phyloP scores from a whole-genome alignment of 352 stramenopile species.

The Pythium guiyangense region DNA sequence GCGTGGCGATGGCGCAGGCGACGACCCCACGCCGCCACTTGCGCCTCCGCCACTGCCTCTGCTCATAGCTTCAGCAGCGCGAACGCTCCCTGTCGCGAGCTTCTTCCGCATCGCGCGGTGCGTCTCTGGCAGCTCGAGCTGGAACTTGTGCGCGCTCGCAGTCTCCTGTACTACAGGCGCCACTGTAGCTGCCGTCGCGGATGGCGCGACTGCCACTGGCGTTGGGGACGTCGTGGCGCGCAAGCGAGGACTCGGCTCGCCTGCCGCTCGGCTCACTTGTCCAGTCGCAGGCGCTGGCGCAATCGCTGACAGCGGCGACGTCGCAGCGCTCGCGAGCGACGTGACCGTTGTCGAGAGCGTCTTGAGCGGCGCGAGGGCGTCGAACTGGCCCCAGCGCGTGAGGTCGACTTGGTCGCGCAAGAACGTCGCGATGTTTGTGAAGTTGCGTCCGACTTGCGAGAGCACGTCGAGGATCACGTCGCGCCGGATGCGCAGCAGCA shows the following conservation, averaged over 20 bases:
- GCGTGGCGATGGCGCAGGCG: background rate
- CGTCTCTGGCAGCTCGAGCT: slow-evolving; percentile 38
- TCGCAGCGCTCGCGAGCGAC: slow-evolving; percentile 20
- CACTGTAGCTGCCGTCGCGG: background rate
- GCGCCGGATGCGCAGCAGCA: slow-evolving; percentile 66
- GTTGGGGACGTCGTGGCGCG: slow-evolving; percentile 4
- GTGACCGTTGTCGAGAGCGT: slow-evolving; percentile 27
- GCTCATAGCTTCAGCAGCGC: slow-evolving; percentile 1
- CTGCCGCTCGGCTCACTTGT: slow-evolving; percentile 9
- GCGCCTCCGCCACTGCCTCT: background rate
- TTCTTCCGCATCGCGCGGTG: slow-evolving; percentile 43
- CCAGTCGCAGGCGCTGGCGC: slow-evolving; percentile 8
- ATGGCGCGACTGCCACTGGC: background rate
- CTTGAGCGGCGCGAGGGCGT: slow-evolving; percentile 60
- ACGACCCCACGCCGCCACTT: background rate
- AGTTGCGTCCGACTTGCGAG: slow-evolving; percentile 81
- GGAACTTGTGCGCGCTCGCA: slow-evolving; percentile 23
- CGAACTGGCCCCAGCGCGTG: slow-evolving; percentile 60
- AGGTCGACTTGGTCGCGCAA: slow-evolving; percentile 76
- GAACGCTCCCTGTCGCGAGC: slow-evolving; percentile 1
- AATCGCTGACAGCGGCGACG: slow-evolving; percentile 1
- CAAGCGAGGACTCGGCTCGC: slow-evolving; percentile 11
- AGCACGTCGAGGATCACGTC: slow-evolving; percentile 82
- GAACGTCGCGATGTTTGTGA: slow-evolving; percentile 84
- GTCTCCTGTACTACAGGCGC: background rate